Evolutionary conservation across 2,329 filamentous ascomycete genomes (phyloP), one percentile per base, ranked within the genome.

Genomic region (Lachnellula cervina): DNA sequence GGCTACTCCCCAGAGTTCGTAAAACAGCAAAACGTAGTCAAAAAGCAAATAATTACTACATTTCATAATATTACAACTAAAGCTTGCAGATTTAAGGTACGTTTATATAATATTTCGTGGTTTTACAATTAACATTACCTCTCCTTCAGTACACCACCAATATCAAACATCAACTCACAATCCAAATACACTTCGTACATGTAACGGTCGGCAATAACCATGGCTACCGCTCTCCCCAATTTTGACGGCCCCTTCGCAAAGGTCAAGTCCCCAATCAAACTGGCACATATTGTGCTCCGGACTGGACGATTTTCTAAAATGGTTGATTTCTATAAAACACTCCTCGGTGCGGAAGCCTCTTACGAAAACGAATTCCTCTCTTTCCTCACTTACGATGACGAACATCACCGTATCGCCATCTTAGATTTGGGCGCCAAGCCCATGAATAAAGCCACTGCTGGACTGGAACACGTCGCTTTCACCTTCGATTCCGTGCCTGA

Each of bases 381-480:
- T 0, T 78, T 77, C 58, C 56, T 78, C 34, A 68, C 69, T 7
- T 78, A 75, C 67, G 76, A 78, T 61, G 66, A 75, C 0, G 76
- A 78, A 61, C 76, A 78, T 58, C 77, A 79, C 61, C 75, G 77
- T 38, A 67, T 78, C 32, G 76, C 73, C 14, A 67, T 79, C 38
- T n/a, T 69, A 17, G 51, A 56, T 4, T 37, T 72, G 7, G 57
- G 44, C 2, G 62, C 65, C 2, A 34, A 23, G 1, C 59, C 64
- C 1, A 67, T 68, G 48, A 58, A 61, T 6, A 54, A 46, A 6
- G 23, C 4, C 2, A 16, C 23, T 16, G 28, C 51, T 4, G 74
- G 74, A 1, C 56, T 78, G 2, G 62, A 74, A 45, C 76, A 78
- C 61, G 67, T 77, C 19, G 71, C 75, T 21, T 77, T 77, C 60